A percentile compares a stretch with the other conserved stretches of the same genome.
These are phyloP conservation scores for Davidsoniella eucalypti DNA, from an alignment of 2,329 filamentous ascomycete species.

Conservation along the genomic window DNA sequence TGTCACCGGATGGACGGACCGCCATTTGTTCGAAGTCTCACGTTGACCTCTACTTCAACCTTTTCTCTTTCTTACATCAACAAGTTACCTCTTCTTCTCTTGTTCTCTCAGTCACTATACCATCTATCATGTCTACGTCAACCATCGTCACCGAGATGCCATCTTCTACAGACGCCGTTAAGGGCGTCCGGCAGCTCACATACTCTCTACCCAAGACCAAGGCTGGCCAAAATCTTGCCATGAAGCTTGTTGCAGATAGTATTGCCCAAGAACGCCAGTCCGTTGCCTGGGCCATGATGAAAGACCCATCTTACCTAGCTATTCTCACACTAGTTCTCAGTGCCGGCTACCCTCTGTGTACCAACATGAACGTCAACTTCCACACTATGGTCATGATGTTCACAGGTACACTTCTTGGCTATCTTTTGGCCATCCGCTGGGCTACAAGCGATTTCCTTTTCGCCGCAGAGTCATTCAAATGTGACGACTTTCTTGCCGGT, in stretches of 20 bases:
- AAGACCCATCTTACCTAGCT: constrained; percentile 39
- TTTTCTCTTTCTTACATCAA: too few relatives aligned
- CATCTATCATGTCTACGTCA: background rate
- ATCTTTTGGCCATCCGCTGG: constrained; percentile 3
- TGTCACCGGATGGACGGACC: too few relatives aligned
- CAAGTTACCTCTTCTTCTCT: background rate
- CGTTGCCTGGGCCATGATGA: constrained; percentile 47
- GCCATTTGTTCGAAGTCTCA: too few relatives aligned
- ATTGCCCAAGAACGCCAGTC: constrained; percentile 66
- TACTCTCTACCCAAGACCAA: constrained; percentile 36
- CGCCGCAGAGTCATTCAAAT: background rate
- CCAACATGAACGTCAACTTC: background rate
- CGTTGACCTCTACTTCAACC: too few relatives aligned
- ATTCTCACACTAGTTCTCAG: constrained; percentile 25
- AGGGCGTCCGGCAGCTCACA: constrained; percentile 14
- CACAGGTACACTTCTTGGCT: constrained; percentile 15
- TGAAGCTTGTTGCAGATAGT: constrained; percentile 64
- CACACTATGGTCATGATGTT: constrained; percentile 20
- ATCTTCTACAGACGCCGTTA: background rate
- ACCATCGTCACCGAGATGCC: background rate
- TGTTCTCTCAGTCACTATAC: background rate
- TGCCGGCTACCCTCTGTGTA: constrained; percentile 12
- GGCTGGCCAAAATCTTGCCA: constrained; percentile 45
- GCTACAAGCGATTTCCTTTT: background rate
- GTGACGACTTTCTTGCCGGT: background rate